phyloP scores from a whole-genome alignment of 495 filamentous ascomycete species.

The Lepraria neglecta region DNA sequence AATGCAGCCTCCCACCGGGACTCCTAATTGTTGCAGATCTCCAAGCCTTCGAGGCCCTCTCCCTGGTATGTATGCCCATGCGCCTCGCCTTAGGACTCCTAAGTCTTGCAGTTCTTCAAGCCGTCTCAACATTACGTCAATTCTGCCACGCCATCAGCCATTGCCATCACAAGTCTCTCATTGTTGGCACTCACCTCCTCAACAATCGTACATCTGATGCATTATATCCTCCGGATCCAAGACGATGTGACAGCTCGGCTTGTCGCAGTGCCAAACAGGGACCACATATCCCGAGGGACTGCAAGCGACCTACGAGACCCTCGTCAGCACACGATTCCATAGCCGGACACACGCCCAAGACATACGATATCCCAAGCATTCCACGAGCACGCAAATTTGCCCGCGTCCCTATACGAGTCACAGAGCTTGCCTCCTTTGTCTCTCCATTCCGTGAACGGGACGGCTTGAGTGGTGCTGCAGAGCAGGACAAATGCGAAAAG shows the following conservation, averaged over 20 bases:
- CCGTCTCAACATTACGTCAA: not conserved
- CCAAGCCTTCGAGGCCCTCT: not conserved
- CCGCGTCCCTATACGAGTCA: not conserved
- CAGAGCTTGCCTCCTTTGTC: constrained; percentile 3
- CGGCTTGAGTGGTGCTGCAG: not conserved
- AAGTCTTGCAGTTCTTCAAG: not conserved
- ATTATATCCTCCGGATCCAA: constrained; percentile 1
- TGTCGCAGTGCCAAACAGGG: constrained; percentile 6
- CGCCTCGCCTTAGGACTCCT: not conserved
- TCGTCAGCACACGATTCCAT: not conserved
- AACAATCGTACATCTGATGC: constrained; percentile 10
- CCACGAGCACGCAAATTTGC: constrained; percentile 9
- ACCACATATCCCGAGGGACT: constrained; percentile 5
- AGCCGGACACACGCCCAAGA: no score
- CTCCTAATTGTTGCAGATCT: constrained; percentile 3
- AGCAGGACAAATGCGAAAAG: not conserved
- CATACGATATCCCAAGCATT: constrained; percentile 1
- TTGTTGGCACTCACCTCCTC: not conserved
- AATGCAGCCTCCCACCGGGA: not conserved
- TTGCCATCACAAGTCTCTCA: not conserved
- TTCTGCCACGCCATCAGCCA: not conserved
- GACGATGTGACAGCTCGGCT: constrained; percentile 6
- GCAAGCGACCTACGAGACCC: not conserved
- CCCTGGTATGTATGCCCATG: constrained; percentile 4
- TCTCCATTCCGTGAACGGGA: constrained; percentile 1